Conservation (phyloP, 164 flowering plant species). For the Chloranthus sessilifolius region DNA sequence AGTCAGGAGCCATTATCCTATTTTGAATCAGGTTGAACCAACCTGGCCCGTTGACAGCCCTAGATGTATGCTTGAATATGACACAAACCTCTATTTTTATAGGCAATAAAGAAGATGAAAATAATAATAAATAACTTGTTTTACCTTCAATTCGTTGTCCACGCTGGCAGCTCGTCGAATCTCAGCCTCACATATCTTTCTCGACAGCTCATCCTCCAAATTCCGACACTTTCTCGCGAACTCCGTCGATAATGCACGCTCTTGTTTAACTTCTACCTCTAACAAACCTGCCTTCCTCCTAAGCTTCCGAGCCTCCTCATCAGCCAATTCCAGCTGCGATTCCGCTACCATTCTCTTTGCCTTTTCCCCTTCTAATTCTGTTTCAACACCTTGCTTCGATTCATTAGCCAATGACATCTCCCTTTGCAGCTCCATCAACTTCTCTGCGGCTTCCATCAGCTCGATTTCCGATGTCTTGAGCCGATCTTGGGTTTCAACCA, state of each 20-base stretch:
- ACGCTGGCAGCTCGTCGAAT: conserved; percentile 23
- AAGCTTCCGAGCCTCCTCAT: conserved; percentile 41
- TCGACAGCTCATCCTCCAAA: conserved; percentile 49
- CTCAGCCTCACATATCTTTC: conserved; percentile 35
- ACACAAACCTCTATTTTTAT: too few relatives aligned
- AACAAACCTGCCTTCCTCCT: conserved; percentile 38
- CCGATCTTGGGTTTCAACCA: conserved; percentile 32
- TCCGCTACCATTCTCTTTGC: conserved; percentile 29
- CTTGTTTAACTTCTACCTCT: conserved; percentile 44
- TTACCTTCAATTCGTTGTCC: conserved; percentile 45
- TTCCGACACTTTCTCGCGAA: conserved; percentile 32
- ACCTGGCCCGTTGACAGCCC: too few relatives aligned
- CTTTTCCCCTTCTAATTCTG: conserved; percentile 15
- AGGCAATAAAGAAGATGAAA: too few relatives aligned
- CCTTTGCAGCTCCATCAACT: conserved; percentile 43
- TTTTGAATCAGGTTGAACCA: too few relatives aligned
- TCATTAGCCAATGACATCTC: conserved; percentile 40
- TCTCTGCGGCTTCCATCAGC: conserved; percentile 39
- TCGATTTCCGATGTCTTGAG: conserved; percentile 28
- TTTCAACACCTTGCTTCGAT: conserved; percentile 29
- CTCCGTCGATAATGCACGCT: conserved; percentile 40
- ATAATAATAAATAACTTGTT: too few relatives aligned
- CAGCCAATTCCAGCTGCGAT: conserved; percentile 36
- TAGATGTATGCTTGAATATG: too few relatives aligned
- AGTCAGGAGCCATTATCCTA: too few relatives aligned